Conservation (phyloP, 2,329 filamentous ascomycete genomes). For the Penicillium sp. region DNA sequence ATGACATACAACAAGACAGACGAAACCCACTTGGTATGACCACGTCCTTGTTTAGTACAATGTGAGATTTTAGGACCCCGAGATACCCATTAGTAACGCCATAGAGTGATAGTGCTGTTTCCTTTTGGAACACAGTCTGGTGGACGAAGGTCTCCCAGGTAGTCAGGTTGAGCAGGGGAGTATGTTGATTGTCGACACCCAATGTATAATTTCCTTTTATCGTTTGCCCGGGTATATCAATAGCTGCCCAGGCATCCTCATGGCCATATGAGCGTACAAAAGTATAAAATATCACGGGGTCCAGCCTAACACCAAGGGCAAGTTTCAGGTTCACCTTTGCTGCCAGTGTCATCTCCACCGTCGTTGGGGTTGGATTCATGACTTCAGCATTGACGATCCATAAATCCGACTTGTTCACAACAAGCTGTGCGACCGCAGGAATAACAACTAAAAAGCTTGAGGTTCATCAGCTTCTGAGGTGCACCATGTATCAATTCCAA, state of each 20-base stretch:
- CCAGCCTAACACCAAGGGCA: constrained; percentile 20
- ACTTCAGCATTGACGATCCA: constrained; percentile 34
- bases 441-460: constrained; percentile 51
- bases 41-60: constrained; percentile 22
- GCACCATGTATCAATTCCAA: not conserved
- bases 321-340: constrained; percentile 23
- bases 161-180: constrained; percentile 16
- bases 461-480: not conserved
- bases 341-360: constrained; percentile 21
- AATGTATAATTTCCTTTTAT: constrained; percentile 26
- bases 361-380: constrained; percentile 21
- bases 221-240: constrained; percentile 20
- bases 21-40: constrained; percentile 13
- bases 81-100: constrained; percentile 19
- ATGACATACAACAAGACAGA: not conserved
- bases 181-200: constrained; percentile 12
- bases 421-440: constrained; percentile 49
- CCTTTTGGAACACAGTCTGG: constrained; percentile 16
- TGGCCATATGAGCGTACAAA: constrained; percentile 18
- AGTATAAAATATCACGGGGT: constrained; percentile 16
- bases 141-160: constrained; percentile 19
- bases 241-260: constrained; percentile 16
- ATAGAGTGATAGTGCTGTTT: constrained; percentile 15
- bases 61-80: constrained; percentile 22
- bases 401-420: constrained; percentile 47